phyloP scores from a whole-genome alignment of 495 filamentous ascomycete species.

The Pyrenula massariospora region DNA sequence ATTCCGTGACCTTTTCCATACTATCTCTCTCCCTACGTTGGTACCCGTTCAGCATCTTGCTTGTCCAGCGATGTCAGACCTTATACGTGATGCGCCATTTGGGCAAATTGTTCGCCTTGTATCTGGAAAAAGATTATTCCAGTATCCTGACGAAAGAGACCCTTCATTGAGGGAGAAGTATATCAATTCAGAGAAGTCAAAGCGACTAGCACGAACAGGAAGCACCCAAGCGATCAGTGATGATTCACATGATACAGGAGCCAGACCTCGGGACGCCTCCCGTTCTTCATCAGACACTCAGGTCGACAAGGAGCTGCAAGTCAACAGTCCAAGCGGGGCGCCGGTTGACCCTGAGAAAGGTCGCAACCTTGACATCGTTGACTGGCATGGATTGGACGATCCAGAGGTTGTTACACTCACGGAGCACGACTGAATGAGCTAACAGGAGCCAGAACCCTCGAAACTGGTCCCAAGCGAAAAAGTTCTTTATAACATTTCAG shows the following conservation, averaged over 20 bases:
- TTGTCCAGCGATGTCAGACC: constrained; percentile 10
- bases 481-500: constrained; percentile 27
- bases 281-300: not conserved
- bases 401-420: constrained; percentile 11
- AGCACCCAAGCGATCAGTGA: constrained; percentile 1
- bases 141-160: constrained; percentile 20
- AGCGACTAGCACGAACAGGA: constrained; percentile 11
- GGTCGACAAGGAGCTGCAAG: constrained; percentile 1
- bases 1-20: not conserved
- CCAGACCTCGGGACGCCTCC: not conserved
- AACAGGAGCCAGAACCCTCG: constrained; percentile 18
- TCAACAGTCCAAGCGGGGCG: constrained; percentile 10
- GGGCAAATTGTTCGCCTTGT: constrained; percentile 18
- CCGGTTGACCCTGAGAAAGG: constrained; percentile 21
- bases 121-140: constrained; percentile 9
- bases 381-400: constrained; percentile 22
- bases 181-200: constrained; percentile 13
- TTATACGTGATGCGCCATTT: constrained; percentile 15
- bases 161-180: constrained; percentile 20
- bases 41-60: not conserved
- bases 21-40: not conserved
- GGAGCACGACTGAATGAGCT: not conserved
- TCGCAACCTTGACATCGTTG: constrained; percentile 17
- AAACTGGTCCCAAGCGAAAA: constrained; percentile 29
- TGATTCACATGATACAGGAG: constrained; percentile 4